A percentile compares a stretch with the other conserved stretches of the same genome.
Evolutionary conservation across 2,329 filamentous ascomycete genomes (phyloP).

Genomic region (Phialophora chinensis): DNA sequence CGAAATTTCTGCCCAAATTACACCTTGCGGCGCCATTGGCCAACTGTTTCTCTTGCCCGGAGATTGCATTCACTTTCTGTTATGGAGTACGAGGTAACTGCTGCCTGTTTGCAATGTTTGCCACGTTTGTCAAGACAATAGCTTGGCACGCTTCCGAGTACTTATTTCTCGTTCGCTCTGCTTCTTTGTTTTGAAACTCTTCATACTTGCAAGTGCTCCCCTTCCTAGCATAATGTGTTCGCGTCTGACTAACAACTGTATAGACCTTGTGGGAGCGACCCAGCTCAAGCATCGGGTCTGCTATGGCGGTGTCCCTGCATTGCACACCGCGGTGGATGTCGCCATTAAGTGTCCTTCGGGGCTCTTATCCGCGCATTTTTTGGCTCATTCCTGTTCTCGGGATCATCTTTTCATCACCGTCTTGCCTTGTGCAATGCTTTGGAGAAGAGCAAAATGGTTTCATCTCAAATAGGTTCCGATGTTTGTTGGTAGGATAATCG

Average conservation of each 20-base stretch:
- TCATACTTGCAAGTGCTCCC: conserved; percentile 33
- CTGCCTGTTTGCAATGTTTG: conserved; percentile 2
- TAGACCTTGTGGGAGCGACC: conserved; percentile 38
- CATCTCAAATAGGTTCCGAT: too few species aligned
- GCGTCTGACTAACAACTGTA: neutral
- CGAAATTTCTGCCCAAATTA: neutral
- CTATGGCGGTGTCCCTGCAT: conserved; percentile 40
- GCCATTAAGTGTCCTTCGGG: conserved; percentile 41
- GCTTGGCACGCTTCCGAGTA: neutral
- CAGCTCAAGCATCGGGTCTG: conserved; percentile 39
- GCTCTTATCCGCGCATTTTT: conserved; percentile 42
- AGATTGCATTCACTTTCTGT: too few species aligned
- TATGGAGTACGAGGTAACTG: neutral
- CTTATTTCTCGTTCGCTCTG: neutral
- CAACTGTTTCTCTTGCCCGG: neutral
- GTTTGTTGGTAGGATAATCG: too few species aligned
- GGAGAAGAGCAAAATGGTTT: conserved; percentile 36
- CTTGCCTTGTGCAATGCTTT: conserved; percentile 37
- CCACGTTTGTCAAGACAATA: neutral
- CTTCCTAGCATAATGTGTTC: neutral
- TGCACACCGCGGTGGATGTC: conserved; percentile 40
- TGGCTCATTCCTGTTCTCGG: conserved; percentile 32
- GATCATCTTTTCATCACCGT: conserved; percentile 40
- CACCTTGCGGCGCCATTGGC: neutral
- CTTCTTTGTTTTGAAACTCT: conserved; percentile 23